A percentile compares a stretch with the other conserved stretches of the same genome.
Evolutionary conservation across 106 monocot species (phyloP).

Genomic region (Iris macrosiphon): DNA sequence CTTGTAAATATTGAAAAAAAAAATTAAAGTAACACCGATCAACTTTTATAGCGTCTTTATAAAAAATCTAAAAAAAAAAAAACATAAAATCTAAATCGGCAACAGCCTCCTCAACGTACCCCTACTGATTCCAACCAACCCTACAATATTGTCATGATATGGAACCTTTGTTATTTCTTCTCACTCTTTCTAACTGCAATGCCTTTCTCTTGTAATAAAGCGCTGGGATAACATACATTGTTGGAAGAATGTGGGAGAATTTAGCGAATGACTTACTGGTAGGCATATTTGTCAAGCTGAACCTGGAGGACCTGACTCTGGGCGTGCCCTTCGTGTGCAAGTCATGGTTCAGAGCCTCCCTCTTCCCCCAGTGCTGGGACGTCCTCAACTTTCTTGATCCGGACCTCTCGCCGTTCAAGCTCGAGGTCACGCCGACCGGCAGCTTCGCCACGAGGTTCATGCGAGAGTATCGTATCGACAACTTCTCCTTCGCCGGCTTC

Average conservation of each 20-base stretch:
- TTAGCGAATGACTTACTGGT: slow-evolving; percentile 22
- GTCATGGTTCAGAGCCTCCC: slow-evolving; percentile 21
- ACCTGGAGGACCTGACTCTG: slow-evolving; percentile 3
- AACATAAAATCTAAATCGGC: no score
- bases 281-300: slow-evolving; percentile 8
- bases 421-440: neutral
- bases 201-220: no score
- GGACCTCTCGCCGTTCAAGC: slow-evolving; percentile 9
- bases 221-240: no score
- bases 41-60: no score
- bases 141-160: no score
- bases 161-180: no score
- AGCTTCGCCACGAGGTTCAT: slow-evolving; percentile 20
- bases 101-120: no score
- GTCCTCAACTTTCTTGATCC: slow-evolving; percentile 9
- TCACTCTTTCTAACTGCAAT: no score
- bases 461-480: slow-evolving; percentile 12
- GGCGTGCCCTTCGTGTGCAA: slow-evolving; percentile 30
- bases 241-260: slow-evolving; percentile 30
- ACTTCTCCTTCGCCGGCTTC: slow-evolving; percentile 15
- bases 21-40: no score
- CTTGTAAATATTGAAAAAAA: no score
- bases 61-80: no score
- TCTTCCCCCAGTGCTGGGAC: slow-evolving; percentile 23
- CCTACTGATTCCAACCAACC: no score